A percentile compares a stretch with the other conserved stretches of the same genome.
Evolutionary conservation across 495 filamentous ascomycete genomes (phyloP).

Genomic region (Aspergillus nanangensis): DNA sequence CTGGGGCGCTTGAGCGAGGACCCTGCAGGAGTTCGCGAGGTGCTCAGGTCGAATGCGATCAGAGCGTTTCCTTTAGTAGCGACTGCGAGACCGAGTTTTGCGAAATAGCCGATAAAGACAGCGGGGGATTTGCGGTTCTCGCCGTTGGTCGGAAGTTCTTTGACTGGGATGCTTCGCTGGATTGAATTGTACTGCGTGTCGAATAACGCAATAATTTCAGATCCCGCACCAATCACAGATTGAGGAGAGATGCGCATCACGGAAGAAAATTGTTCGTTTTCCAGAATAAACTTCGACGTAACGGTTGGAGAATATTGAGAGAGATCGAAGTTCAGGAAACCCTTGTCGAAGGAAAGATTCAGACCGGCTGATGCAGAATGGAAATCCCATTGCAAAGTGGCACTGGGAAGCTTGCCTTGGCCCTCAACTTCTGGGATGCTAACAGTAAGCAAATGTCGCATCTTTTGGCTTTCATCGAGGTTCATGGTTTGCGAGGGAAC

Average conservation of each 20-base stretch:
- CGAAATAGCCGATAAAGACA: slow-evolving; percentile 55
- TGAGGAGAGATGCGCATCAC: slow-evolving; percentile 43
- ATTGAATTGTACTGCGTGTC: slow-evolving; percentile 65
- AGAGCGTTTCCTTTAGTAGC: slow-evolving; percentile 53
- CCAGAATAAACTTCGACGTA: slow-evolving; percentile 38
- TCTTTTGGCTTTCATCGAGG: slow-evolving; percentile 30
- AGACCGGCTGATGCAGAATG: slow-evolving; percentile 39
- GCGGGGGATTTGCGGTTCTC: slow-evolving; percentile 15
- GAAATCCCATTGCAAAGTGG: slow-evolving; percentile 38
- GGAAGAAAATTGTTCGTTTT: slow-evolving; percentile 36
- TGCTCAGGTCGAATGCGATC: slow-evolving; percentile 60
- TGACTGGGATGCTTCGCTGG: slow-evolving; percentile 49
- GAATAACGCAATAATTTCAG: slow-evolving; percentile 51
- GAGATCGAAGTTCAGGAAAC: slow-evolving; percentile 41
- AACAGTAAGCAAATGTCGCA: slow-evolving; percentile 37
- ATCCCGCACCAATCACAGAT: slow-evolving; percentile 39
- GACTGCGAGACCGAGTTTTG: slow-evolving; percentile 57
- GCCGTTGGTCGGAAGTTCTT: slow-evolving; percentile 31
- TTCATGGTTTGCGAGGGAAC: slow-evolving; percentile 7
- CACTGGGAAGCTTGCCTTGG: slow-evolving; percentile 18
- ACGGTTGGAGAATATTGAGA: slow-evolving; percentile 40
- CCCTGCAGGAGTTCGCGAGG: slow-evolving; percentile 39
- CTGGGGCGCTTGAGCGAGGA: slow-evolving; percentile 56
- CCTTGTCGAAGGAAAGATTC: slow-evolving; percentile 38
- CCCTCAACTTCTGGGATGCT: slow-evolving; percentile 28